Base-by-base conservation (phyloP, 768 basidiomycete species). In the Inosperma sp. region DNA sequence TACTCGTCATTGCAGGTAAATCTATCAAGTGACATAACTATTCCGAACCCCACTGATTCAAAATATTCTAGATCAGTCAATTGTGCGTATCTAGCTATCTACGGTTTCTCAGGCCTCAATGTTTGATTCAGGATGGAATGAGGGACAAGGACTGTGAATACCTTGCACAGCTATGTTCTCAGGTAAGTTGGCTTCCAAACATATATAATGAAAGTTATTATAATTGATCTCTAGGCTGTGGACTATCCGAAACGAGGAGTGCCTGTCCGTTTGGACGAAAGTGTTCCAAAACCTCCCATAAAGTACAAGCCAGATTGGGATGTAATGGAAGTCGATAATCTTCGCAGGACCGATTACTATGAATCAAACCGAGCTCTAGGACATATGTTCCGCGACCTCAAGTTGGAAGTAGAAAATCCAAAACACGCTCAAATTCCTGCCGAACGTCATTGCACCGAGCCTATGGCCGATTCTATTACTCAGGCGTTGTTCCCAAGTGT, bases 221-320 rank as follows among this genome's bases (percentile, higher is more conserved):
- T 34, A 14, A 25, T 37, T 16, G 22, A 25, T 53, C 49, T 73
- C 65, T 53, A 79, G 72, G 88, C 88, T 0, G 88, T 91, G 4
- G 88, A 90, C 59, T 91, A 87, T 62, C 81, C 86, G 0, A 91
- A 90, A 67, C 82, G 84, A 55, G 88, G 87, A 7, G 77, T 78
- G 30, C 77, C 80, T 2, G 84, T 88, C 21, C 68, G 82, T 42
- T 68, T 84, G 23, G 59, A 66, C 3, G 55, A 69, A 36, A 39
- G 51, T 23, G 62, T 86, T 25, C 87, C 88, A 3, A 64, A 67
- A 9, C 62, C 70, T 0, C 68, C 86, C 13, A 86, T 88, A 37
- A 73, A 74, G 14, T 80, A 76, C 62, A 89, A 85, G 58, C 88
- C 88, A 1, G 88, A 91, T 62, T 91, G 88, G 88, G 80, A 87